Percentiles rank a stretch among this genome's conserved stretches.
phyloP scores from a whole-genome alignment of 345 rosid genomes.

The Eucalyptus cladocalyx region DNA sequence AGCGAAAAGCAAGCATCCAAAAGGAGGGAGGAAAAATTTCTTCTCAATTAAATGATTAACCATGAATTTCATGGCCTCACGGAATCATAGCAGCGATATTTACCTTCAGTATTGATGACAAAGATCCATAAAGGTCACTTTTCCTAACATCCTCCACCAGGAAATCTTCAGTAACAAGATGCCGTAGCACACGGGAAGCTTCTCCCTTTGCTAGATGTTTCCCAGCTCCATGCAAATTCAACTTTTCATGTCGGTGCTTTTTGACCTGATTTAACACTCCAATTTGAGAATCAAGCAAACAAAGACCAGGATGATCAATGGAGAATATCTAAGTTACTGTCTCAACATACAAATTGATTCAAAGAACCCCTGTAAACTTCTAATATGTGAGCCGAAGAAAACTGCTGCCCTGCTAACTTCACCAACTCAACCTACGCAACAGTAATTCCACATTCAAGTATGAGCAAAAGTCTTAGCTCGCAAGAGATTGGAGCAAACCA shows the following conservation, averaged over 20 bases:
- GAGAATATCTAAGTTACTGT: not conserved
- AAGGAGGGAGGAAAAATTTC: not conserved
- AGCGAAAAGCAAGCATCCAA: not conserved
- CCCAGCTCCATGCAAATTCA: slow-evolving; percentile 91
- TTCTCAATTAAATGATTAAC: not conserved
- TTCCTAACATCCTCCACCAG: slow-evolving; percentile 91
- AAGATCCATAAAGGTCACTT: slow-evolving; percentile 89
- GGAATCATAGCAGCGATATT: not conserved
- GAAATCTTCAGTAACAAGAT: slow-evolving; percentile 75
- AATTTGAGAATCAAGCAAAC: not conserved
- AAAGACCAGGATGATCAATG: not conserved
- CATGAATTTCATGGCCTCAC: not conserved
- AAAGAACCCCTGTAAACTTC: slow-evolving; percentile 96
- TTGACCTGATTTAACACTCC: slow-evolving; percentile 49
- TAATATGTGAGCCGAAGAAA: slow-evolving; percentile 77
- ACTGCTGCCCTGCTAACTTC: slow-evolving; percentile 62
- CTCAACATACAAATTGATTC: slow-evolving; percentile 58
- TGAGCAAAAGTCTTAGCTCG: not conserved
- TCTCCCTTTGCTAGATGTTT: slow-evolving; percentile 73
- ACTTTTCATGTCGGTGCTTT: slow-evolving; percentile 68
- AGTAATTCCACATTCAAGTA: not conserved
- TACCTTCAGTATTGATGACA: slow-evolving; percentile 90
- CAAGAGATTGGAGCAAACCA: not conserved
- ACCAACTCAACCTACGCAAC: slow-evolving; percentile 81
- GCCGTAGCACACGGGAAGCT: slow-evolving; percentile 76